A percentile compares a stretch with the other conserved stretches of the same genome.
phyloP scores from a whole-genome alignment of 352 stramenopile species.

The Saprolegnia parasitica region DNA sequence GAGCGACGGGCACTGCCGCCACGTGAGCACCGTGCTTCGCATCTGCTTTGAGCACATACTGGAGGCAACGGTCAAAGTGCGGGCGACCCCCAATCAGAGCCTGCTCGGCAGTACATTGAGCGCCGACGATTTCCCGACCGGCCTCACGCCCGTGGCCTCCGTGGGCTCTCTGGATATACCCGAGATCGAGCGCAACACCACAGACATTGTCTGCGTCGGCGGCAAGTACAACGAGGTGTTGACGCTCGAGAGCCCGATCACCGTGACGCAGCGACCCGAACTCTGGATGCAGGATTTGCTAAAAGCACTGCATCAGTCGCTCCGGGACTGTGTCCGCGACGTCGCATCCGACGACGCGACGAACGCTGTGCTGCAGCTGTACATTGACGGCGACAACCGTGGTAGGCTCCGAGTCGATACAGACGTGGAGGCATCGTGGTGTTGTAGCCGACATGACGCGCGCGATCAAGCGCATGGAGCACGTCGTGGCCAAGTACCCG shows the following conservation, averaged over 20 bases:
- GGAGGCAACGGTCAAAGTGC: neutral
- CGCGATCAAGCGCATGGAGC: neutral
- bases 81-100: neutral
- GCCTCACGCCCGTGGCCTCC: neutral
- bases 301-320: conserved; percentile 36
- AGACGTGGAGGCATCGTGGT: neutral
- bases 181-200: neutral
- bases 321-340: conserved; percentile 37
- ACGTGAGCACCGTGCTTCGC: conserved; percentile 1
- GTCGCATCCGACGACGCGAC: conserved; percentile 33
- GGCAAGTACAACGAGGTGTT: conserved; percentile 39
- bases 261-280: conserved; percentile 43
- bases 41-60: conserved; percentile 26
- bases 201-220: conserved; percentile 44
- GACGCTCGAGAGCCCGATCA: conserved; percentile 37
- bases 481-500: conserved; percentile 30
- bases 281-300: conserved; percentile 66
- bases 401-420: neutral
- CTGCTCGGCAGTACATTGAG: neutral
- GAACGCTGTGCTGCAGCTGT: conserved; percentile 6
- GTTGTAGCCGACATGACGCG: neutral
- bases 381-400: conserved; percentile 10
- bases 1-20: conserved; percentile 27
- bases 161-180: neutral
- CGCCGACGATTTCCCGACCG: neutral